Evolutionary conservation across 192 early-diverging fungal species (phyloP).

Genomic region (Coemansia furcata): DNA sequence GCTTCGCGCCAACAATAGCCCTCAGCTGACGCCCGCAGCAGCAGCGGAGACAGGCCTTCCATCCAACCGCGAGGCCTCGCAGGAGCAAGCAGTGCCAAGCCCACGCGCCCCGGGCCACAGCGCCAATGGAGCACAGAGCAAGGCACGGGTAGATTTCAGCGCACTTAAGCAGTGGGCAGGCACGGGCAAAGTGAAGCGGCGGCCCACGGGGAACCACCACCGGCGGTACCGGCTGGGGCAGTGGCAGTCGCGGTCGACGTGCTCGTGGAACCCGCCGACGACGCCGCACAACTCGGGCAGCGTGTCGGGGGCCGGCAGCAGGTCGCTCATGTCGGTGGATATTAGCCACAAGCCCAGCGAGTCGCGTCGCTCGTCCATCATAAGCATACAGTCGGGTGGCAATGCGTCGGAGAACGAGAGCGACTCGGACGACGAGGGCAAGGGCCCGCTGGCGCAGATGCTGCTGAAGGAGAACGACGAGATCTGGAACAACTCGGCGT

Average conservation of each 20-base stretch:
- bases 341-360: slow-evolving; percentile 49
- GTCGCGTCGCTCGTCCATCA: slow-evolving; percentile 39
- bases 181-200: slow-evolving; percentile 26
- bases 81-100: background rate
- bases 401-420: background rate
- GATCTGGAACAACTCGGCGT: slow-evolving; percentile 48
- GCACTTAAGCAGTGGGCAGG: slow-evolving; percentile 47
- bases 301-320: background rate
- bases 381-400: slow-evolving; percentile 16
- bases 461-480: slow-evolving; percentile 45
- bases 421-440: slow-evolving; percentile 11
- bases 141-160: slow-evolving; percentile 21
- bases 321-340: slow-evolving; percentile 36
- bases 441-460: slow-evolving; percentile 45
- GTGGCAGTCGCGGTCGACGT: slow-evolving; percentile 44
- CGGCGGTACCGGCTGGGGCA: slow-evolving; percentile 46
- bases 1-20: background rate
- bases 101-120: background rate
- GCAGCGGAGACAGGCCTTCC: background rate
- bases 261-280: slow-evolving; percentile 51
- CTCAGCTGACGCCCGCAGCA: background rate
- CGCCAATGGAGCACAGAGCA: background rate
- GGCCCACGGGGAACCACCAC: slow-evolving; percentile 8
- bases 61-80: background rate
- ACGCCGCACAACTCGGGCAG: background rate